Percentiles rank a stretch among this genome's conserved stretches.
Conservation (phyloP, 1,284 basidiomycete species). For the Ceratobasidium theobromae region DNA sequence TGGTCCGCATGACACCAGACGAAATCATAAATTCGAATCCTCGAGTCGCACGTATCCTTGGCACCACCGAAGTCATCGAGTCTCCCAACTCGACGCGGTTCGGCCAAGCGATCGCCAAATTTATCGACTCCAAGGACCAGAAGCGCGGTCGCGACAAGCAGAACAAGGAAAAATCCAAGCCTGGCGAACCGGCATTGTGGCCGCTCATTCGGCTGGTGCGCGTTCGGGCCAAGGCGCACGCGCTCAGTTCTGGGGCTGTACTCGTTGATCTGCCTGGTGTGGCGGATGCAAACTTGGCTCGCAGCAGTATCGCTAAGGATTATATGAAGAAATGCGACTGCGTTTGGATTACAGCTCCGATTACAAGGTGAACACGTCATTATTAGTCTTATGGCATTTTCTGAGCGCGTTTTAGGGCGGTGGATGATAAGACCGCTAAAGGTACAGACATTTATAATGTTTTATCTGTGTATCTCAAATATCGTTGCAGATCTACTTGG, state of each 20-base stretch:
- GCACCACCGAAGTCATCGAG: conserved; percentile 54
- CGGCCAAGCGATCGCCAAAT: conserved; percentile 56
- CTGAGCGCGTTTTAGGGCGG: conserved; percentile 58
- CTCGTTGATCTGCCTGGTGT: conserved; percentile 64
- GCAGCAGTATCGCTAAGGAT: conserved; percentile 57
- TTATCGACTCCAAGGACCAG: conserved; percentile 64
- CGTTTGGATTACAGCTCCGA: conserved; percentile 9
- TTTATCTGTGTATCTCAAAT: conserved; percentile 3
- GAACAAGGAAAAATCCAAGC: conserved; percentile 26
- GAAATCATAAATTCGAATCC: conserved; percentile 11
- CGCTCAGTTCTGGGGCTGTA: conserved; percentile 57
- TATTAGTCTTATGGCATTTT: conserved; percentile 51
- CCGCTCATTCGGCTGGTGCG: conserved; percentile 63
- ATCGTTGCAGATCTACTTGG: conserved; percentile 56
- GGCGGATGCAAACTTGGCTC: conserved; percentile 60
- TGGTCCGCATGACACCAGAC: conserved; percentile 53
- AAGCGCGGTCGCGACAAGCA: conserved; percentile 51
- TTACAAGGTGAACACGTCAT: neutral
- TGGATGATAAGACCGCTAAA: conserved; percentile 60
- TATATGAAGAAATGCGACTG: conserved; percentile 62
- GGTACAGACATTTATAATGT: conserved; percentile 43
- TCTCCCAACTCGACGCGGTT: conserved; percentile 56
- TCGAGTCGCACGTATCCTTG: conserved; percentile 52
- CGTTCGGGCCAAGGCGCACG: conserved; percentile 55
- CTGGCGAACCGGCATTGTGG: conserved; percentile 48